Conservation (phyloP, 805 yeast species). For the Kodamaea restingae region DNA sequence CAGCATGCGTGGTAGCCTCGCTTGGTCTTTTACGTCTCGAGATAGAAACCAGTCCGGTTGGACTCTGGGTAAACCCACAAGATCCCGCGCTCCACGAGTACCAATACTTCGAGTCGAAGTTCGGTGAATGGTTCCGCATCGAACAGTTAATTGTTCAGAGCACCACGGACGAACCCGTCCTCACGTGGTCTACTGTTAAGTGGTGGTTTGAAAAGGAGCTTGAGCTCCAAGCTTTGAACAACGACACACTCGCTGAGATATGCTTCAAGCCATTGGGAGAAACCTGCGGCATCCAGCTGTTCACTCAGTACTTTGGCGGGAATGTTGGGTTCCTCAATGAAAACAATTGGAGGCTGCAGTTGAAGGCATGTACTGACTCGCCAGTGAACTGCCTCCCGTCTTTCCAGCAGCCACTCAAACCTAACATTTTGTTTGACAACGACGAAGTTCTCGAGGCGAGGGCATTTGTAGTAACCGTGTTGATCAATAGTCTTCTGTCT, state of each 20-base stretch:
- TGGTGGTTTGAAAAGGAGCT: conserved; percentile 91
- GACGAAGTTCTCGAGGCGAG: conserved; percentile 53
- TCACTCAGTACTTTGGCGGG: conserved; percentile 83
- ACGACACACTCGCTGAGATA: conserved; percentile 50
- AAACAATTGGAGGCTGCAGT: conserved; percentile 50
- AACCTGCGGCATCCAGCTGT: conserved; percentile 78
- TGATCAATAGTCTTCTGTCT: conserved; percentile 51
- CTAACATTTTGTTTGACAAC: conserved; percentile 56
- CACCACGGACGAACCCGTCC: conserved; percentile 57
- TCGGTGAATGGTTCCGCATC: conserved; percentile 89
- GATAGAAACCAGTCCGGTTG: conserved; percentile 74
- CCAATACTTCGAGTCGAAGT: conserved; percentile 66
- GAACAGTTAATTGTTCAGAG: conserved; percentile 69
- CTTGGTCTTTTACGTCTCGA: conserved; percentile 7
- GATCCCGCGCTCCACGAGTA: conserved; percentile 69
- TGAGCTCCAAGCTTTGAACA: conserved; percentile 34
- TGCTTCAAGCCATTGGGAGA: conserved; percentile 84
- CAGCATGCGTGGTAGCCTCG: conserved; percentile 37
- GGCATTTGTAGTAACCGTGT: conserved; percentile 74
- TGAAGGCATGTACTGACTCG: conserved; percentile 61
- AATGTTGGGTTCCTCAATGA: conserved; percentile 47
- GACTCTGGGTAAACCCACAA: conserved; percentile 83
- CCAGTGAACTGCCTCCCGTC: conserved; percentile 90
- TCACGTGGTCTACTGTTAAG: conserved; percentile 59
- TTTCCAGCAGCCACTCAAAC: conserved; percentile 85